These are phyloP conservation scores for Quercus tomentella DNA, from an alignment of 331 rosid genomes.

Conservation along the genomic window DNA sequence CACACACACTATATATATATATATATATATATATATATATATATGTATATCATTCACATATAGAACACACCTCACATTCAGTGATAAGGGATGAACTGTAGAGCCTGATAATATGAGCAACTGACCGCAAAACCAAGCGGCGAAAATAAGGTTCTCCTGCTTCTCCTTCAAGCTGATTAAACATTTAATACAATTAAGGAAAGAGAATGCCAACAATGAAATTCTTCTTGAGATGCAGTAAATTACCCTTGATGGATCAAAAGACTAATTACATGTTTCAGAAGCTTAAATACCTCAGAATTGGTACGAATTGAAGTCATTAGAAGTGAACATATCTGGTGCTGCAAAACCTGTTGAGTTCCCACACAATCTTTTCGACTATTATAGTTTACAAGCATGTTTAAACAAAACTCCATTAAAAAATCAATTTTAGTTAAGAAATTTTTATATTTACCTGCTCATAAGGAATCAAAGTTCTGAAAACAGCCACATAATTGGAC, in stretches of 20 bases:
- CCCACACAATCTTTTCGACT: conserved; percentile 20
- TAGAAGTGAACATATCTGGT: conserved; percentile 82
- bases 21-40: no score
- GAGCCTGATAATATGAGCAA: conserved; percentile 96
- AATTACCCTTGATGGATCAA: conserved; percentile 4
- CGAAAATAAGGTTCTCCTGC: conserved; percentile 90
- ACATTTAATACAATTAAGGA: conserved; percentile 16
- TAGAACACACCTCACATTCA: conserved; percentile 83
- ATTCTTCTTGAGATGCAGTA: conserved; percentile 17
- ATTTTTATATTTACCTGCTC: conserved; percentile 60
- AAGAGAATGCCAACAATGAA: conserved; percentile 2
- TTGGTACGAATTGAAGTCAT: conserved; percentile 96
- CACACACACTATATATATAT: no score
- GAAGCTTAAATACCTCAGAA: conserved; percentile 65
- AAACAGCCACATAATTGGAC: conserved; percentile 85
- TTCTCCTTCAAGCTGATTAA: conserved; percentile 86
- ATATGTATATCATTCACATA: conserved; percentile 8
- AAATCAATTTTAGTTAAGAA: conserved; percentile 9
- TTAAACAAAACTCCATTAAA: conserved; percentile 16
- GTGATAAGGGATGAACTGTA: conserved; percentile 93
- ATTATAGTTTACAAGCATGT: conserved; percentile 15
- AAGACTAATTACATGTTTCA: conserved; percentile 14
- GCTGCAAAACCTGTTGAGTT: conserved; percentile 64
- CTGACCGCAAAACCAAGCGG: conserved; percentile 95
- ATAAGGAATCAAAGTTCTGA: conserved; percentile 75